Percentiles rank a stretch among this genome's conserved stretches.
phyloP scores from a whole-genome alignment of 345 rosid genomes.

The Syzygium oleosum region DNA sequence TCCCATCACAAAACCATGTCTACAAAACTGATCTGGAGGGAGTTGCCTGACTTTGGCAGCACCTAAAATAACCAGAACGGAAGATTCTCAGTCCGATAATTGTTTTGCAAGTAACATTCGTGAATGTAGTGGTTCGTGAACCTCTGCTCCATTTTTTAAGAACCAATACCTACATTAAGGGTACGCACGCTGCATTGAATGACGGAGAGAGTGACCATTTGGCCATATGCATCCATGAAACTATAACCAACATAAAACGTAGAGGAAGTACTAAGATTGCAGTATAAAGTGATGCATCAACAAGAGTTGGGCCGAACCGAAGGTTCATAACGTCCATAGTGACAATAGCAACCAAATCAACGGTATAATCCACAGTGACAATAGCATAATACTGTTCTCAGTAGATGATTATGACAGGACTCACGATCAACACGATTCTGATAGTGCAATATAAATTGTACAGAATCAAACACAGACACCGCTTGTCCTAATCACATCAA shows the following conservation, averaged over 20 bases:
- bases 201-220: not conserved
- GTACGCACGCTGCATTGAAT: not conserved
- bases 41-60: conserved; percentile 63
- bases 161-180: not conserved
- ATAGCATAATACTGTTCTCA: not conserved
- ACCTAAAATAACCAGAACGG: conserved; percentile 25
- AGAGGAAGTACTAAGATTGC: not conserved
- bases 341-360: not conserved
- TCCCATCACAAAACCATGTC: conserved; percentile 78
- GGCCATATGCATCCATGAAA: not conserved
- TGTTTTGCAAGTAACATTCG: not conserved
- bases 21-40: conserved; percentile 73
- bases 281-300: not conserved
- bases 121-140: not conserved
- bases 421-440: not conserved
- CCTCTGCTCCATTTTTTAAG: not conserved
- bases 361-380: not conserved
- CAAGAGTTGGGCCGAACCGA: not conserved
- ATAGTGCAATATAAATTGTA: not conserved
- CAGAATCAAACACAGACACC: not conserved
- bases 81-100: not conserved
- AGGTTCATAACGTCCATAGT: not conserved
- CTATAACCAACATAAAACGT: not conserved
- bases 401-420: not conserved
- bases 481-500: not conserved